These are phyloP conservation scores for Neurospora intermedia DNA, from an alignment of 495 filamentous ascomycete genomes.

Conservation along the genomic window DNA sequence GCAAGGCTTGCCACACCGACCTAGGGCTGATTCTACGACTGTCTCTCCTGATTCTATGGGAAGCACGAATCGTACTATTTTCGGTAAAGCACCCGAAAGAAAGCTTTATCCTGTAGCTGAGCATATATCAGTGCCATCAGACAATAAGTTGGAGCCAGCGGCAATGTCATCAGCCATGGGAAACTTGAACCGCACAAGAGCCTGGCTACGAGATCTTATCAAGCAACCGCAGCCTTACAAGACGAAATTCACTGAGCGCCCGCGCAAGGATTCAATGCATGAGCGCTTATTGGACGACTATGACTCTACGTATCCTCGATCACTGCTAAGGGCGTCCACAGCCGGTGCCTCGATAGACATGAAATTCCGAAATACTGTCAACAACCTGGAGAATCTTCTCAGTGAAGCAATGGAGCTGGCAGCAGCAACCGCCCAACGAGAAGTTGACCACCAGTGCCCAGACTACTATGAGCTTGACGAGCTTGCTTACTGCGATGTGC, in stretches of 20 bases:
- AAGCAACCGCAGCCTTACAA: slow-evolving; percentile 11
- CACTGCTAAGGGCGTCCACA: not conserved
- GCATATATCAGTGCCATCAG: not conserved
- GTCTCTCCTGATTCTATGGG: not conserved
- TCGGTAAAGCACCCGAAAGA: not conserved
- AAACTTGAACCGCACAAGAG: slow-evolving; percentile 8
- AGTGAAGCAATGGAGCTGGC: slow-evolving; percentile 36
- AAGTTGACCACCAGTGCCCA: slow-evolving; percentile 5
- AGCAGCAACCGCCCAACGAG: slow-evolving; percentile 23
- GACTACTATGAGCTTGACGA: slow-evolving; percentile 4
- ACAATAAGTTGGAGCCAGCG: not conserved
- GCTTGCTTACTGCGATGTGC: slow-evolving; percentile 1
- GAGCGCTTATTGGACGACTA: not conserved
- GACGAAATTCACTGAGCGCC: slow-evolving; percentile 10
- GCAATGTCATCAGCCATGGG: slow-evolving; percentile 2
- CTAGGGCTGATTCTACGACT: not conserved
- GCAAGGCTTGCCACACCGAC: not conserved
- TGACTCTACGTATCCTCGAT: not conserved
- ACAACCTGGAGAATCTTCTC: slow-evolving; percentile 36
- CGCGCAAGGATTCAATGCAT: not conserved
- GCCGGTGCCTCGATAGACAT: slow-evolving; percentile 11
- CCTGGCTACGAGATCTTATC: slow-evolving; percentile 16
- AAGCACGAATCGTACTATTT: not conserved
- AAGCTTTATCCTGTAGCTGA: not conserved
- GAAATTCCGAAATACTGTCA: slow-evolving; percentile 25